Percentiles rank a stretch among this genome's conserved stretches.
These are phyloP conservation scores for Penicillium sp. DNA, from an alignment of 2,329 filamentous ascomycete species.

Conservation along the genomic window DNA sequence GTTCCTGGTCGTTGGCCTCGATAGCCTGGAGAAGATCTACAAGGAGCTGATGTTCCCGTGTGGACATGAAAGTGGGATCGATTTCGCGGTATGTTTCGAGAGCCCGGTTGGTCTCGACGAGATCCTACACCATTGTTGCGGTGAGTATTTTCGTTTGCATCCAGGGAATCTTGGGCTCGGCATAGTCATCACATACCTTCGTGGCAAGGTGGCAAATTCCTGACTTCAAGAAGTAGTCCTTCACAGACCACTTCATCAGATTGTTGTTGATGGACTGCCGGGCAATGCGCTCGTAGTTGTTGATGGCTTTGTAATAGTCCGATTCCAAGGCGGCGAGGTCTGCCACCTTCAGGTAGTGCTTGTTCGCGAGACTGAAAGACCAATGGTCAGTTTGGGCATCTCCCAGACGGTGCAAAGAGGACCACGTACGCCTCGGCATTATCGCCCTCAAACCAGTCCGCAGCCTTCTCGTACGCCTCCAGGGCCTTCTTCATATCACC, in stretches of 20 bases:
- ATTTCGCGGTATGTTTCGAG: slow-evolving; percentile 78
- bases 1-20: slow-evolving; percentile 73
- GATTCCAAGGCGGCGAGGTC: slow-evolving; percentile 77
- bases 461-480: slow-evolving; percentile 79
- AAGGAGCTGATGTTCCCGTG: slow-evolving; percentile 78
- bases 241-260: slow-evolving; percentile 88
- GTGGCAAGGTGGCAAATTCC: slow-evolving; percentile 82
- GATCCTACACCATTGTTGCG: slow-evolving; percentile 54
- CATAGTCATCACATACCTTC: no score
- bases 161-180: no score
- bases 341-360: slow-evolving; percentile 87
- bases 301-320: slow-evolving; percentile 81
- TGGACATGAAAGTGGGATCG: slow-evolving; percentile 71
- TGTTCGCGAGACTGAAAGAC: slow-evolving; percentile 72
- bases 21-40: slow-evolving; percentile 72
- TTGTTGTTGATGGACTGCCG: slow-evolving; percentile 78
- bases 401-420: not conserved
- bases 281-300: slow-evolving; percentile 80
- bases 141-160: slow-evolving; percentile 1
- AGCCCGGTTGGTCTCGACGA: slow-evolving; percentile 74
- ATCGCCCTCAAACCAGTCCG: slow-evolving; percentile 84
- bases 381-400: not conserved
- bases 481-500: slow-evolving; percentile 75
- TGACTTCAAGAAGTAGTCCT: slow-evolving; percentile 92
- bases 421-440: slow-evolving; percentile 69